Conservation (phyloP, 345 rosid species). For the Luvunga scandens region DNA sequence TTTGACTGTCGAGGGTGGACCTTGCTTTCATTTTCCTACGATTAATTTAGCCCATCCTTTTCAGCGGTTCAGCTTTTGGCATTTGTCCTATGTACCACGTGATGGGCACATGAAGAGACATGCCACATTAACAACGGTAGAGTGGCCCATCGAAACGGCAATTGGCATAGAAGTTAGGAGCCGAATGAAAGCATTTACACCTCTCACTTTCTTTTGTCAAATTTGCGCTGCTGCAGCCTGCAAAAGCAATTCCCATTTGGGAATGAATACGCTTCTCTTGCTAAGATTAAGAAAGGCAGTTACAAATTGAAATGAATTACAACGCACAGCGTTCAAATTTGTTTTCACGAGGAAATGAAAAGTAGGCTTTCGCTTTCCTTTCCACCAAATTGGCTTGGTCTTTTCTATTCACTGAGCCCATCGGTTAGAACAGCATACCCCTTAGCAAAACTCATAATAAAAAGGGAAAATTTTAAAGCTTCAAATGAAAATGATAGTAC, state of each 20-base stretch:
- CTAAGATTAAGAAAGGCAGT: background rate
- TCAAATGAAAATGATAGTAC: background rate
- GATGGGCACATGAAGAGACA: constrained; percentile 7
- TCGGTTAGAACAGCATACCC: background rate
- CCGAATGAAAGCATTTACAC: background rate
- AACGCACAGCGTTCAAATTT: background rate
- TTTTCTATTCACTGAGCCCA: background rate
- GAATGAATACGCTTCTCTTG: background rate
- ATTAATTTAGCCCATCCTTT: background rate
- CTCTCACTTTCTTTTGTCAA: background rate
- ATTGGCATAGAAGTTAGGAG: background rate
- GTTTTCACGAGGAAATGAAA: background rate
- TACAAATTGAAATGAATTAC: too few species aligned
- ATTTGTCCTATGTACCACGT: background rate
- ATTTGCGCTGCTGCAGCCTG: background rate
- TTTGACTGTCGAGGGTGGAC: background rate
- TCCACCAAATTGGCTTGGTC: background rate
- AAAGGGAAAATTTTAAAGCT: background rate
- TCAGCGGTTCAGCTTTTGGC: too few species aligned
- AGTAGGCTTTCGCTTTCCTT: background rate
- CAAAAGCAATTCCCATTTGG: background rate
- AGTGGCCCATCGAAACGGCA: constrained; percentile 1
- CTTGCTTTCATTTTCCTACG: background rate
- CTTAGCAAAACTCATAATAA: background rate
- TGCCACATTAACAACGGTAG: background rate